Evolutionary conservation across 352 stramenopile genomes (phyloP).

Genomic region (Hyaloperonospora arabidopsidis): DNA sequence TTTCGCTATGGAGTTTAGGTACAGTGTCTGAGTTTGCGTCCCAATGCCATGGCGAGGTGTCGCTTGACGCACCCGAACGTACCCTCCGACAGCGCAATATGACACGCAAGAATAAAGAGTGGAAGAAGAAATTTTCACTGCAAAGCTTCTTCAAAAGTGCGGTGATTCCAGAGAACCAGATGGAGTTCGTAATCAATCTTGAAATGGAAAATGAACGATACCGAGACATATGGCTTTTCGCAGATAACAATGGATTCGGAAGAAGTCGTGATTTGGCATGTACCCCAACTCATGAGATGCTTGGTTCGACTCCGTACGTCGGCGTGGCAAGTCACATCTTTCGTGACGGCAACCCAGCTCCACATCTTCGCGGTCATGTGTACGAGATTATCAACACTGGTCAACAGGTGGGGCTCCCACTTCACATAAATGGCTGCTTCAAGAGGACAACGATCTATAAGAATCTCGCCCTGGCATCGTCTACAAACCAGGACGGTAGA

Average conservation of each 20-base stretch:
- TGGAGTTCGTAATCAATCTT: constrained; percentile 56
- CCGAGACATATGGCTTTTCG: constrained; percentile 54
- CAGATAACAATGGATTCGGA: constrained; percentile 57
- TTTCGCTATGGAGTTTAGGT: constrained; percentile 61
- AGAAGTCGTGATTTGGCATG: constrained; percentile 61
- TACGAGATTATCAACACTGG: constrained; percentile 51
- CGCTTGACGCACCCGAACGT: constrained; percentile 28
- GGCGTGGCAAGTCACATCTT: constrained; percentile 57
- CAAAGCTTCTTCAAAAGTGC: constrained; percentile 71
- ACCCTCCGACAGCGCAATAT: constrained; percentile 41
- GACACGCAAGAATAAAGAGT: constrained; percentile 50
- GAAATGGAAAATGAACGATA: constrained; percentile 49
- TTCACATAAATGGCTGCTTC: constrained; percentile 76
- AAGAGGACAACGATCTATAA: constrained; percentile 55
- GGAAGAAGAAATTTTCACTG: constrained; percentile 72
- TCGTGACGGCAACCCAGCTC: constrained; percentile 34
- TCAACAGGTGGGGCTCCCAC: constrained; percentile 41
- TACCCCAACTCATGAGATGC: constrained; percentile 48
- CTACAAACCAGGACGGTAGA: constrained; percentile 10
- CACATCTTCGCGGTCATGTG: constrained; percentile 42
- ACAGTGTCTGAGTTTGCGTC: constrained; percentile 54
- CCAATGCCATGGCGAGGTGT: constrained; percentile 44
- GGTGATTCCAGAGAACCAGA: constrained; percentile 49
- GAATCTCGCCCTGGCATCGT: constrained; percentile 21
- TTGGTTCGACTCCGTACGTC: constrained; percentile 57